A percentile compares a stretch with the other conserved stretches of the same genome.
Evolutionary conservation across 139 green algal species (phyloP).

Genomic region (Picochlorum sp.): DNA sequence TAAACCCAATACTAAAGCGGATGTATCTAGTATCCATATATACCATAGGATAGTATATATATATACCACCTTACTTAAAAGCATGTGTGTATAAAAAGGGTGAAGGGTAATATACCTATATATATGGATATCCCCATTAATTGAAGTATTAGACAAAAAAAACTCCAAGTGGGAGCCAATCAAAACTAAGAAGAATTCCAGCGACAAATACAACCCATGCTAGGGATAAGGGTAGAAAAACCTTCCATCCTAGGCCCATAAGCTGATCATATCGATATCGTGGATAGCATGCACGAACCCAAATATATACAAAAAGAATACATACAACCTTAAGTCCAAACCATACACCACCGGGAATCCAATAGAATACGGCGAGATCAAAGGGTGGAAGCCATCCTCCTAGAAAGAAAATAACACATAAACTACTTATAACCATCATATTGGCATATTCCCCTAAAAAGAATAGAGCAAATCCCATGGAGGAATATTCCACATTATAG

Average conservation of each 20-base stretch:
- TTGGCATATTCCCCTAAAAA: constrained; percentile 61
- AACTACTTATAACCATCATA: constrained; percentile 58
- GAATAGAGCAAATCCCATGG: constrained; percentile 61
- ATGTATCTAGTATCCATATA: neutral
- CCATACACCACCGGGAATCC: constrained; percentile 46
- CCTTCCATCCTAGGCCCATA: constrained; percentile 60
- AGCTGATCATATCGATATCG: constrained; percentile 64
- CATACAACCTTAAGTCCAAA: constrained; percentile 41
- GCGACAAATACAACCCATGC: constrained; percentile 30
- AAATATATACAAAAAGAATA: constrained; percentile 62
- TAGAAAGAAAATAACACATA: constrained; percentile 56
- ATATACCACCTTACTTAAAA: neutral
- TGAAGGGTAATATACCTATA: neutral
- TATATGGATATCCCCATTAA: neutral
- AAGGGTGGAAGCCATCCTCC: constrained; percentile 46
- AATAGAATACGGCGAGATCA: constrained; percentile 31
- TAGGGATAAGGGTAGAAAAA: constrained; percentile 50
- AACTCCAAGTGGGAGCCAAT: neutral
- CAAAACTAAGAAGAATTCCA: constrained; percentile 6
- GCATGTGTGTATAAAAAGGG: neutral
- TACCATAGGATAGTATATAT: neutral
- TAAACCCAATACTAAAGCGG: no score
- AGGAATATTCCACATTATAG: constrained; percentile 59
- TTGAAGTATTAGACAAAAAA: neutral
- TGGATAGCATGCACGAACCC: constrained; percentile 54